Percentiles rank a stretch among this genome's conserved stretches.
phyloP scores from a whole-genome alignment of 2,329 filamentous ascomycete genomes.

The Aspergillus japonicus region DNA sequence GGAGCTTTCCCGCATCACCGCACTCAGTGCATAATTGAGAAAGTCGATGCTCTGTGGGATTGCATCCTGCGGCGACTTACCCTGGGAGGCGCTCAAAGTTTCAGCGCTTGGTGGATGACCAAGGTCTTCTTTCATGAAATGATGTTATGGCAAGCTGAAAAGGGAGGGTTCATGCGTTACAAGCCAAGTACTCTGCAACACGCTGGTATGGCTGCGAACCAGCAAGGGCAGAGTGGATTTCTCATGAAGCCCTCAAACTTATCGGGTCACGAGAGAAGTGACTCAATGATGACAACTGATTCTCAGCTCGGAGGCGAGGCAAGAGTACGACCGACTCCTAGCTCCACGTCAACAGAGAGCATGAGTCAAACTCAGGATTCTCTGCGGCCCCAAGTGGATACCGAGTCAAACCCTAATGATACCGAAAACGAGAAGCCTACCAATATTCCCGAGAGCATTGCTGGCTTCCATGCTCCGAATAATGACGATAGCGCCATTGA shows the following conservation, averaged over 20 bases:
- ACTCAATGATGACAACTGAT: constrained; percentile 19
- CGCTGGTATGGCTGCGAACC: constrained; percentile 25
- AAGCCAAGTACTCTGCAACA: constrained; percentile 37
- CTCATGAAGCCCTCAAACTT: constrained; percentile 23
- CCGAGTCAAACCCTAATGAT: constrained; percentile 22
- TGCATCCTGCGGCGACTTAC: constrained; percentile 46
- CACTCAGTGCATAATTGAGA: constrained; percentile 46
- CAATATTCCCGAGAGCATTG: constrained; percentile 46
- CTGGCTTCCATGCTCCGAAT: constrained; percentile 33
- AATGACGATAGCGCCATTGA: constrained; percentile 75
- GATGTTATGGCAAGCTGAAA: constrained; percentile 83
- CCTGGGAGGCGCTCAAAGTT: constrained; percentile 46
- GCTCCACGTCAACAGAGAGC: constrained; percentile 18
- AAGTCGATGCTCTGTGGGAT: constrained; percentile 46
- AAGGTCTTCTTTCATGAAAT: constrained; percentile 97
- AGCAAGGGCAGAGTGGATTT: constrained; percentile 21
- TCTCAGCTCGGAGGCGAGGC: constrained; percentile 1
- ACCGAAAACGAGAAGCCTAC: constrained; percentile 44
- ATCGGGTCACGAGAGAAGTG: constrained; percentile 14
- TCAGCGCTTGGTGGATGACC: constrained; percentile 63
- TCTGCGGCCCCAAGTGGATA: constrained; percentile 15
- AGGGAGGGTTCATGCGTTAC: constrained; percentile 78
- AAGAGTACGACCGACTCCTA: constrained; percentile 22
- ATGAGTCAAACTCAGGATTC: constrained; percentile 17
- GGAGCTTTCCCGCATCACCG: constrained; percentile 42